phyloP scores from a whole-genome alignment of 257 asterid genomes.

The Paraleonurus japonicus region DNA sequence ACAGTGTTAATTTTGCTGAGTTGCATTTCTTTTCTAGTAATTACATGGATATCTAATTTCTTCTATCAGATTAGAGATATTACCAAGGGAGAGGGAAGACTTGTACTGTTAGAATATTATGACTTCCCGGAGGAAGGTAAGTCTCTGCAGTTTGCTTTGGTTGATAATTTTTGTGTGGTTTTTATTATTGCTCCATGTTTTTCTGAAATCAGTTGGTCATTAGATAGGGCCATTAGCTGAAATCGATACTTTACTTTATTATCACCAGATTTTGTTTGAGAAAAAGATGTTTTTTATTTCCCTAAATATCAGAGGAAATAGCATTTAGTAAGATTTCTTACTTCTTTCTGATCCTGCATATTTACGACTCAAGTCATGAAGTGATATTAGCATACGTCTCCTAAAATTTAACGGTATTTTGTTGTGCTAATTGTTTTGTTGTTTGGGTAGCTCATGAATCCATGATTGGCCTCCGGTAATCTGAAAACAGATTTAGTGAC shows the following conservation, averaged over 20 bases:
- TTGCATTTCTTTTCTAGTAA: constrained; percentile 16
- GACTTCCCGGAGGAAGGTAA: constrained; percentile 73
- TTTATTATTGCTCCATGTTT: neutral
- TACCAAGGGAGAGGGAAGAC: constrained; percentile 16
- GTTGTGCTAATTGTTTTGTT: neutral
- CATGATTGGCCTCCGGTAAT: neutral
- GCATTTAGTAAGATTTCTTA: neutral
- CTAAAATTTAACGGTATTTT: neutral
- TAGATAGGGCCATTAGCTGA: neutral
- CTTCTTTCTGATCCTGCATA: constrained; percentile 4
- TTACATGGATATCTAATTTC: constrained; percentile 12
- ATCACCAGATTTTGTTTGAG: neutral
- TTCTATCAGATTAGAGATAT: constrained; percentile 46
- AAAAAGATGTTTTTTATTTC: neutral
- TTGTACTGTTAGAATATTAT: constrained; percentile 35
- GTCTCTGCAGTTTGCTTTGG: constrained; percentile 24
- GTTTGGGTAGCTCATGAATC: neutral
- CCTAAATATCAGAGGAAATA: neutral
- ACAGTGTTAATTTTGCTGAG: constrained; percentile 8
- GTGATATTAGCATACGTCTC: neutral
- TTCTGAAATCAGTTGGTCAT: constrained; percentile 13
- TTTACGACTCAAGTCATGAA: neutral
- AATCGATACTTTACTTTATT: neutral
- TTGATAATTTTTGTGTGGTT: neutral
- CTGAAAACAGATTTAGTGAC: neutral